Conservation (phyloP, 2,329 filamentous ascomycete genomes). For the Diaporthe sp. region DNA sequence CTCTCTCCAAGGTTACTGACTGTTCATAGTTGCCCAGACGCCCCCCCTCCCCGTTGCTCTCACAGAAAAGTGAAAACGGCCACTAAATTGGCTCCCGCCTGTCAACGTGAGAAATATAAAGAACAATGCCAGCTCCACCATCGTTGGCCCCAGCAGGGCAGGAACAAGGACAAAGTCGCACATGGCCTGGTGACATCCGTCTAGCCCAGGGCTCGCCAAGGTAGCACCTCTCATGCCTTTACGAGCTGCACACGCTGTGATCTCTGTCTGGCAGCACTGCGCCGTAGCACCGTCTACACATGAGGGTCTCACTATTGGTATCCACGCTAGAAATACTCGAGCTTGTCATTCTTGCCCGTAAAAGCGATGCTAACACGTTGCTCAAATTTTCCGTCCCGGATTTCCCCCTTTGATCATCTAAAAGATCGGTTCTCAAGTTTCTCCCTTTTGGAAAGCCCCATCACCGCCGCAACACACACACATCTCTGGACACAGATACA, state of each 20-base stretch:
- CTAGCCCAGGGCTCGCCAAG: neutral
- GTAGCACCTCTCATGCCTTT: neutral
- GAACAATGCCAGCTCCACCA: neutral
- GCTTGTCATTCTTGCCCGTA: neutral
- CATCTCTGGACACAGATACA: too few species aligned
- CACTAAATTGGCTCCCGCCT: constrained; percentile 32
- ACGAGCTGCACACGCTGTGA: neutral
- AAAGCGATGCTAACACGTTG: neutral
- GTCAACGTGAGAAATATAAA: neutral
- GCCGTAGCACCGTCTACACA: neutral
- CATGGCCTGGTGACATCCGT: constrained; percentile 1
- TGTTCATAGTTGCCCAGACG: too few species aligned
- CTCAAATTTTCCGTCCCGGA: neutral
- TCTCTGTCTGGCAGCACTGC: neutral
- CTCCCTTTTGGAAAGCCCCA: neutral
- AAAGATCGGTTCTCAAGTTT: too few species aligned
- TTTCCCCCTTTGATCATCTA: neutral
- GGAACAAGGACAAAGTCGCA: neutral
- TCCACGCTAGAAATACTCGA: neutral
- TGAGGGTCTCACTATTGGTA: neutral
- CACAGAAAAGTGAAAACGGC: neutral
- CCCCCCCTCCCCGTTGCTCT: neutral
- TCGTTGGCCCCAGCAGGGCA: neutral
- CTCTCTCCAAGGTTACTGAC: too few species aligned
- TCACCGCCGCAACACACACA: neutral